Base-by-base conservation (phyloP, 345 rosid species). In the Atalantia buxifolia region DNA sequence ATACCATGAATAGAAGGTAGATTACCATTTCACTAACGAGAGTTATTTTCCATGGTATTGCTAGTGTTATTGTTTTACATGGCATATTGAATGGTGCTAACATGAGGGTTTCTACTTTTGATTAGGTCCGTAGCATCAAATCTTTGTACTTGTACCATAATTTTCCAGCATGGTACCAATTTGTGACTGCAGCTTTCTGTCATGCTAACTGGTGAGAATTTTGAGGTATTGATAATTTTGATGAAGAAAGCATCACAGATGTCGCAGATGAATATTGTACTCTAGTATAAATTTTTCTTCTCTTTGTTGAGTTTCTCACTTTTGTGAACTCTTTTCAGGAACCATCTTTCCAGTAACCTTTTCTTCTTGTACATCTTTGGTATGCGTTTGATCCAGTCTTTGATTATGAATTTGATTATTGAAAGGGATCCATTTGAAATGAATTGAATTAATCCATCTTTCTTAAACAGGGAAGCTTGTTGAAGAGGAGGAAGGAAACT, bases 331-430 rank as follows among this genome's bases (percentile, higher is more conserved):
- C 69, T 78, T 80, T 82, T 27, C 90, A 93, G 99, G 99, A 89
- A 88, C 69, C 98, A 92, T 91, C 94, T 95, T 81, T 93, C 99
- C 27, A 93, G 98, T 92, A 93, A 95, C 83, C 98, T 95, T 55
- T 93, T 93, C 81, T 95, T 95, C 92, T 77, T 92, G 88, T 95
- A 92, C 87, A 95, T 93, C 80, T 95, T 95, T 75, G 98, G 98
- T 93, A 86, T 90, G 91, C 53, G n/a, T 77, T 71, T 69, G 69
- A 62, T 79, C n/a, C 65, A 79, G 50, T 28, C 62, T 60, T 59
- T 80, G 57, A 71, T 72, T 70, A 4, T 24, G 64, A 33, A 60
- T 12, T 27, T 22, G 21, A 53, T 31, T 78, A 30, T 30, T 31
- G 22, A 19, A 27, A 6, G 56, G 18, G 71, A 69, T 82, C 59